Conservation (phyloP, 495 filamentous ascomycete genomes). For the Rostrohypoxylon terebratum region DNA sequence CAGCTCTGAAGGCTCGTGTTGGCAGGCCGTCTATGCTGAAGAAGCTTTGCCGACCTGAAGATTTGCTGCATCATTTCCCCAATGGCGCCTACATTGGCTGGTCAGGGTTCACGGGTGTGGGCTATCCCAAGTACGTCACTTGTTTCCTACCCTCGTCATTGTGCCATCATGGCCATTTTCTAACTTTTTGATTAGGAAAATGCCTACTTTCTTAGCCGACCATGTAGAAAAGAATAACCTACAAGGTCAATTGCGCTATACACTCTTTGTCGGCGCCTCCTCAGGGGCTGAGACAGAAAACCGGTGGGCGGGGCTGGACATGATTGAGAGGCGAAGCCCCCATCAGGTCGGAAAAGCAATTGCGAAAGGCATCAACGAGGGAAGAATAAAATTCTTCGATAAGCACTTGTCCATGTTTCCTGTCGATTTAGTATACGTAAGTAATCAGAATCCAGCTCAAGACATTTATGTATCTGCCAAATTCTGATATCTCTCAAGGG, state of each 20-base stretch:
- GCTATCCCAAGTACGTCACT: constrained; percentile 82
- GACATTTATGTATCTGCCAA: constrained; percentile 9
- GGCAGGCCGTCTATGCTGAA: constrained; percentile 80
- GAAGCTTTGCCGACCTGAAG: constrained; percentile 82
- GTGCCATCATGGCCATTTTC: background rate
- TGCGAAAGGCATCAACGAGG: constrained; percentile 89
- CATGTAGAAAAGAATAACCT: constrained; percentile 91
- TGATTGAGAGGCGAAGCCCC: constrained; percentile 87
- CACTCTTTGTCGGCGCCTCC: constrained; percentile 88
- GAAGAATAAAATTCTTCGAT: constrained; percentile 91
- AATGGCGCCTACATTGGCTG: constrained; percentile 87
- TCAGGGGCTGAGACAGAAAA: constrained; percentile 93
- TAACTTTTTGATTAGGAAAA: constrained; percentile 67
- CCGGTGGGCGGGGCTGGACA: constrained; percentile 85
- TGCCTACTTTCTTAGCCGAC: constrained; percentile 86
- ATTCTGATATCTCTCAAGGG: constrained; percentile 60
- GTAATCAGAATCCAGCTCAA: constrained; percentile 41
- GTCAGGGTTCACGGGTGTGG: constrained; percentile 92
- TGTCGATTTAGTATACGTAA: constrained; percentile 82
- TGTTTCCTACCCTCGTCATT: background rate
- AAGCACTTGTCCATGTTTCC: constrained; percentile 96
- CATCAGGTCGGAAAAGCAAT: constrained; percentile 95
- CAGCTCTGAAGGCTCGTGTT: constrained; percentile 79
- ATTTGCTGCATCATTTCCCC: constrained; percentile 83
- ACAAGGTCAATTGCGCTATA: constrained; percentile 85